Evolutionary conservation across 2,329 filamentous ascomycete species (phyloP), one percentile per base, ranked within the genome.

Genomic region (Penicillium frequentans): DNA sequence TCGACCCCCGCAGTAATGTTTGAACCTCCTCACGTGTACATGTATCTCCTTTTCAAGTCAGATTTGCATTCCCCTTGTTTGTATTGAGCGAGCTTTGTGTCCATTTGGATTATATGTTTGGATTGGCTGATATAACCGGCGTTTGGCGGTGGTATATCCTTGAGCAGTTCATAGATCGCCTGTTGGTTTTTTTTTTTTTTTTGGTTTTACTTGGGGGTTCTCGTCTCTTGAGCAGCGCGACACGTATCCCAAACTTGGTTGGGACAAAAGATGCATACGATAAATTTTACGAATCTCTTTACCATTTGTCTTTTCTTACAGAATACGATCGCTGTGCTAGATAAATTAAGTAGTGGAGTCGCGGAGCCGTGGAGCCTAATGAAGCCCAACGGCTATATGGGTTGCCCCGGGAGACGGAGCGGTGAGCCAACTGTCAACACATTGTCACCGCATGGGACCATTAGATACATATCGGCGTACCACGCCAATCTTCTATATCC

Each of bases 1-100:
- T 46, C 66, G 52, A 19, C 65, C 63, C 13, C 60, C 65, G 49
- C 64, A 60, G 24, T 70, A 58, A 68, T 54, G 42, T 35, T 49
- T 53, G 35, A 48, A 35, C 21, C 29, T 31, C 19, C 45, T 58
- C 33, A 56, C 44, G 49, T 61, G 59, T 29, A 63, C 57, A 63
- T 59, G 47, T 62, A 66, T 61, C 47, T 58, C 29, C 21, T 51
- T 46, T 55, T 50, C 53, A 31, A 24, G 54, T 37, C 23, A 13
- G 16, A 29, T 37, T 57, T 56, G 52, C 55, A 61, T 61, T 54
- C n/a, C 27, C 13, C 29, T 21, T 31, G 44, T 39, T 16, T 39
- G 19, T 37, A 13, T 19, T 19, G 16, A 53, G 49, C 49, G 37
- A 33, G 10, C 33, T 44, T 46, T 21, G n/a, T 44, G 26, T 14